Conservation (phyloP, 1,139 yeast genomes). For the Magnusiomyces tetraspermus region DNA sequence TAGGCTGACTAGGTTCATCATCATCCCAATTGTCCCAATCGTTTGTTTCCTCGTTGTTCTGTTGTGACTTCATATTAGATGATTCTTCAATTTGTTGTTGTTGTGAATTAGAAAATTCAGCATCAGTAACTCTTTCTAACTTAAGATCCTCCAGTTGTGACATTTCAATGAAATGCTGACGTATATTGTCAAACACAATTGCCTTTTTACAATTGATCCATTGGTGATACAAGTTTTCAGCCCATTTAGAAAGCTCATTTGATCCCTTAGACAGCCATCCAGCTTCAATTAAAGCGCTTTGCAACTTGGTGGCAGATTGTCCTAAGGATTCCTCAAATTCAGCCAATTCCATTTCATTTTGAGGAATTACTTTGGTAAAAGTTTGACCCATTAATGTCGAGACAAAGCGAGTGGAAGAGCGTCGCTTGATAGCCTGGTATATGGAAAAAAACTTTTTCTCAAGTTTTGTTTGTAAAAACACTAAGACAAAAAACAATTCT, state of each 20-base stretch:
- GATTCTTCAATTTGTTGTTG: background rate
- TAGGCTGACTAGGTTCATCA: conserved; percentile 13
- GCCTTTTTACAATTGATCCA: conserved; percentile 6
- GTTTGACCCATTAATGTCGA: conserved; percentile 18
- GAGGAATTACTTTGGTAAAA: conserved; percentile 23
- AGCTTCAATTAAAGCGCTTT: conserved; percentile 5
- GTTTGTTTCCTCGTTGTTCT: conserved; percentile 13
- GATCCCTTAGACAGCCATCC: conserved; percentile 11
- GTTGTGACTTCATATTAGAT: background rate
- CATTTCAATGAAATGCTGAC: background rate
- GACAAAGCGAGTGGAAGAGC: conserved; percentile 21
- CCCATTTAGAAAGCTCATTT: conserved; percentile 15
- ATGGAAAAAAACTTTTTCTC: conserved; percentile 15
- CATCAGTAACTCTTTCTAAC: conserved; percentile 4
- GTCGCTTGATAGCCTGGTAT: conserved; percentile 17
- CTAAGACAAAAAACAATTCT: conserved; percentile 17
- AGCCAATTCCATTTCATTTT: conserved; percentile 15
- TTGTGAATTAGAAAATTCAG: conserved; percentile 6
- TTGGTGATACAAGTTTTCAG: conserved; percentile 5
- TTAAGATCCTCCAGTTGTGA: background rate
- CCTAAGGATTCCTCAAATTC: conserved; percentile 21
- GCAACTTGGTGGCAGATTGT: conserved; percentile 13
- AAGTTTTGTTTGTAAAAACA: conserved; percentile 18
- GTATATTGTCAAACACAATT: background rate
- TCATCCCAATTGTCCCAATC: conserved; percentile 22